A percentile compares a stretch with the other conserved stretches of the same genome.
Conservation (phyloP, 2,329 filamentous ascomycete genomes). For the Colletotrichum sp. region DNA sequence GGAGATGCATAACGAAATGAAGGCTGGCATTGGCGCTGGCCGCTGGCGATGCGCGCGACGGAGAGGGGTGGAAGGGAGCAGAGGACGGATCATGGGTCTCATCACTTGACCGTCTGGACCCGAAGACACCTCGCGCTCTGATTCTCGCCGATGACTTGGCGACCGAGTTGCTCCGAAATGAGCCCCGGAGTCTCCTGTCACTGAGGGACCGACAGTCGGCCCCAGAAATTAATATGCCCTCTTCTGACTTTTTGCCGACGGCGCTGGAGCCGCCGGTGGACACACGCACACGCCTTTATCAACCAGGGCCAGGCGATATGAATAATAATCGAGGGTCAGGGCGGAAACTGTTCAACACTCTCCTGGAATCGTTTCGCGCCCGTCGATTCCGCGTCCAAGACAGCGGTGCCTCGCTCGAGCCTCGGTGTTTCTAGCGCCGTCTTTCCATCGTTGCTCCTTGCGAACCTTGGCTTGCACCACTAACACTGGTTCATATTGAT, state of each 20-base stretch:
- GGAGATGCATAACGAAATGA: not conserved
- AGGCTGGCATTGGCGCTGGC: not conserved
- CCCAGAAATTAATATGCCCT: not conserved
- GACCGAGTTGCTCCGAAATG: conserved; percentile 19
- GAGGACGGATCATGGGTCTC: conserved; percentile 2
- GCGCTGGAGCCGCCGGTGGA: conserved; percentile 11
- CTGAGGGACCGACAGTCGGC: conserved; percentile 16
- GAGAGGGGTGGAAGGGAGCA: not conserved
- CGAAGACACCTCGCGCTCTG: not conserved
- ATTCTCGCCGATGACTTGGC: conserved; percentile 12
- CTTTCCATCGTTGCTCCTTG: not conserved
- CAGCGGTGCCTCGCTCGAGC: conserved; percentile 1
- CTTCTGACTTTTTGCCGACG: not conserved
- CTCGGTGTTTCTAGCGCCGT: not conserved
- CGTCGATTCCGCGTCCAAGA: not conserved
- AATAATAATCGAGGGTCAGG: not conserved
- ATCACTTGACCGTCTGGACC: conserved; percentile 11
- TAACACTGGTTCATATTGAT: not conserved
- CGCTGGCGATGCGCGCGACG: not conserved
- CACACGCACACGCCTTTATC: not conserved
- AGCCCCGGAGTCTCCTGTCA: conserved; percentile 9
- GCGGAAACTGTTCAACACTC: not conserved
- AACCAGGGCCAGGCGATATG: not conserved
- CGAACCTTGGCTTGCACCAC: not conserved
- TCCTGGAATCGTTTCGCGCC: not conserved